phyloP scores from a whole-genome alignment of 164 flowering plant genomes.

The Hamamelis virginiana region DNA sequence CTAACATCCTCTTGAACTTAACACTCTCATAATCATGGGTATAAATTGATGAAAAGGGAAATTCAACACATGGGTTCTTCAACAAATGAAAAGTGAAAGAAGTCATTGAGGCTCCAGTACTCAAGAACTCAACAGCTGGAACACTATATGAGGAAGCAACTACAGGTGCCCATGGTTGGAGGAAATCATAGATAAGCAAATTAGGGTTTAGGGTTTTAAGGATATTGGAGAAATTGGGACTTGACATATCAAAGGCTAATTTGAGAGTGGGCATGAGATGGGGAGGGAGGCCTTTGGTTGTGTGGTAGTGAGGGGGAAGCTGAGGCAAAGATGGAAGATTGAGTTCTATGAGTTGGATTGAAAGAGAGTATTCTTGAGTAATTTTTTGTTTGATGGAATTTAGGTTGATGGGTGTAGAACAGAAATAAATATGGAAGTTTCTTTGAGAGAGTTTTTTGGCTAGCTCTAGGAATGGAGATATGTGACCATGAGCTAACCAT shows the following conservation, averaged over 20 bases:
- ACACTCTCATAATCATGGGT: not conserved
- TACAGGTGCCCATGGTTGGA: constrained; percentile 27
- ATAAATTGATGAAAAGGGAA: constrained; percentile 8
- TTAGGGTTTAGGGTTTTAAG: constrained; percentile 19
- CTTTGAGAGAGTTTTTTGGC: constrained; percentile 34
- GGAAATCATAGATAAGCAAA: constrained; percentile 24
- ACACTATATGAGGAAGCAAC: constrained; percentile 3
- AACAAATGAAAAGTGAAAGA: not conserved
- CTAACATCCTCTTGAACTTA: not conserved
- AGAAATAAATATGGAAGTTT: constrained; percentile 33
- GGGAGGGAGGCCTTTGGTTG: constrained; percentile 30
- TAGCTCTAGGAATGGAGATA: constrained; percentile 32
- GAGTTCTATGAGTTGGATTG: constrained; percentile 30
- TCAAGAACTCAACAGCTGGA: constrained; percentile 7
- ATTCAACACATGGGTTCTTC: not conserved
- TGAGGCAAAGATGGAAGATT: constrained; percentile 34
- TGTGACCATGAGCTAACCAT: constrained; percentile 39
- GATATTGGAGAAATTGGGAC: constrained; percentile 8
- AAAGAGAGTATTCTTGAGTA: not conserved
- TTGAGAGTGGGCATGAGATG: constrained; percentile 31
- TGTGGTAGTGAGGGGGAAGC: constrained; percentile 42
- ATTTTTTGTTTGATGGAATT: constrained; percentile 26
- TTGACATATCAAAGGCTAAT: constrained; percentile 17
- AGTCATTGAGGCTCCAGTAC: not conserved
- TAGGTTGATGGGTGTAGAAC: constrained; percentile 45